Evolutionary conservation across 306 rosid genomes (phyloP).

Genomic region (Albizia julibrissin): DNA sequence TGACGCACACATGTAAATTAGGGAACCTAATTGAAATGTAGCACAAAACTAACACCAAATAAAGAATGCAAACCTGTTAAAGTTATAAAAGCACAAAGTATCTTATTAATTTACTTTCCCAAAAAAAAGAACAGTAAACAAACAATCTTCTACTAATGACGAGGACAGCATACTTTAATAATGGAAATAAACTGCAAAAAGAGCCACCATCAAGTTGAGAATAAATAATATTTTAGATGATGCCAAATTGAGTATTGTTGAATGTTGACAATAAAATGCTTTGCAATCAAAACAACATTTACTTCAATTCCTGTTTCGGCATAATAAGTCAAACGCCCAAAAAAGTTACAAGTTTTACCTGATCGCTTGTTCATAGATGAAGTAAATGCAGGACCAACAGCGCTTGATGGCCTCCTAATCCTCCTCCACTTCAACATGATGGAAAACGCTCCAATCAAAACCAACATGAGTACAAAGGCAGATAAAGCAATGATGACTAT

Average conservation of each 20-base stretch:
- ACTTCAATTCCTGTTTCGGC: constrained; percentile 20
- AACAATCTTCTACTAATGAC: constrained; percentile 13
- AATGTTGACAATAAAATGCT: constrained; percentile 19
- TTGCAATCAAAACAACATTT: constrained; percentile 3
- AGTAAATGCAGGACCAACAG: constrained; percentile 58
- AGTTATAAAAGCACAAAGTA: constrained; percentile 6
- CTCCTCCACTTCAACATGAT: constrained; percentile 70
- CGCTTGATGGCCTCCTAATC: constrained; percentile 66
- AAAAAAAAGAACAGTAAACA: constrained; percentile 18
- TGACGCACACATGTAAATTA: constrained; percentile 6
- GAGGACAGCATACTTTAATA: constrained; percentile 1
- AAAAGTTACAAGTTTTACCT: constrained; percentile 50
- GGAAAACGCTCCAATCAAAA: constrained; percentile 61
- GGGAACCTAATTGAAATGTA: constrained; percentile 25
- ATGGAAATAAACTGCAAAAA: constrained; percentile 27
- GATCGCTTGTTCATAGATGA: constrained; percentile 73
- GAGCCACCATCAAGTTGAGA: background rate
- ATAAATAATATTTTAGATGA: constrained; percentile 16
- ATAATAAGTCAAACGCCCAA: constrained; percentile 5
- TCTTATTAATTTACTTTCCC: constrained; percentile 15
- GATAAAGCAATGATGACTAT: constrained; percentile 70
- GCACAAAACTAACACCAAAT: constrained; percentile 24
- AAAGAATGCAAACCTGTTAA: background rate
- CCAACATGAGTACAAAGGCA: constrained; percentile 71
- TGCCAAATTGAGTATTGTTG: constrained; percentile 25